phyloP scores from a whole-genome alignment of 2,329 filamentous ascomycete species.

The Endoconidiophora polonica region DNA sequence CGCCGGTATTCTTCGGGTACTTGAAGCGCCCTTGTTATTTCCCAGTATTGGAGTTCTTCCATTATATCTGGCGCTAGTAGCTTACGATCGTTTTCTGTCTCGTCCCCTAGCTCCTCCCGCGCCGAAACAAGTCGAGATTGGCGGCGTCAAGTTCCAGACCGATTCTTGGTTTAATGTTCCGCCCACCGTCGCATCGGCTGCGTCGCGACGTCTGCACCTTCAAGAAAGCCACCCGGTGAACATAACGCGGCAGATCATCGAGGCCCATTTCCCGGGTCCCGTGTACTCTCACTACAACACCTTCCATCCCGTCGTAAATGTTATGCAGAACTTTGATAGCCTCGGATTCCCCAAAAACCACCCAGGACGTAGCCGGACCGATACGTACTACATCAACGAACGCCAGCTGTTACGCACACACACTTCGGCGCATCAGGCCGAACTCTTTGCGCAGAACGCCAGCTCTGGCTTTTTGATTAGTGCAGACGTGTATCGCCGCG shows the following conservation, averaged over 20 bases:
- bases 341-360: slow-evolving; percentile 80
- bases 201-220: slow-evolving; percentile 72
- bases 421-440: slow-evolving; percentile 81
- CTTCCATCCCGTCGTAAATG: slow-evolving; percentile 69
- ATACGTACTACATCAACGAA: slow-evolving; percentile 91
- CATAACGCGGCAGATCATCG: slow-evolving; percentile 83
- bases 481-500: slow-evolving; percentile 86
- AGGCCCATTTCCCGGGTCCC: slow-evolving; percentile 64
- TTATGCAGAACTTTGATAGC: slow-evolving; percentile 89
- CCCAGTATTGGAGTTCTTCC: neutral
- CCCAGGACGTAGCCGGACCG: slow-evolving; percentile 68
- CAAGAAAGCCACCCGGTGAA: slow-evolving; percentile 75
- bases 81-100: slow-evolving; percentile 5
- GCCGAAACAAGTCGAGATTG: slow-evolving; percentile 32
- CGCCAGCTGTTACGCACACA: slow-evolving; percentile 77
- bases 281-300: slow-evolving; percentile 62
- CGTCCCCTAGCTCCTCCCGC: slow-evolving; percentile 4
- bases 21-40: neutral
- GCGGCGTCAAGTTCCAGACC: slow-evolving; percentile 44
- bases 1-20: slow-evolving; percentile 4
- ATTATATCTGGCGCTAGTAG: neutral
- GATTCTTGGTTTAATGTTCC: slow-evolving; percentile 82
- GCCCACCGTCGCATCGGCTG: slow-evolving; percentile 52
- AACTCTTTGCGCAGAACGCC: slow-evolving; percentile 56
- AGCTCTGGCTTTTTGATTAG: slow-evolving; percentile 75